Percentiles rank a stretch among this genome's conserved stretches.
Conservation (phyloP, 2,329 filamentous ascomycete genomes). For the Sclerotinia subarctica region DNA sequence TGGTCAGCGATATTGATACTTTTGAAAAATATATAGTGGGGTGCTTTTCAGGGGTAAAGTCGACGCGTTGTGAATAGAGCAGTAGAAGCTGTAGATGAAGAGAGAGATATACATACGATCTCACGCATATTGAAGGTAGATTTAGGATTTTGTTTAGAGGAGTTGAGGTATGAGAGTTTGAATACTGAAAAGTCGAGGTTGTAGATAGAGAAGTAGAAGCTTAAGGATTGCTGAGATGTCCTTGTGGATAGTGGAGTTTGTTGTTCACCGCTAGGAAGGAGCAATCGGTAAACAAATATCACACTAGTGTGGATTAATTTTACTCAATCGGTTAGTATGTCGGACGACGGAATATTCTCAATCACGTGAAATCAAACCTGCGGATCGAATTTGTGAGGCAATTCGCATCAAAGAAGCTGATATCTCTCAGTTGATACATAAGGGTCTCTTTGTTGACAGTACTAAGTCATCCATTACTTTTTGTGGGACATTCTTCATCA, state of each 20-base stretch:
- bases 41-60: constrained; percentile 40
- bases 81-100: constrained; percentile 14
- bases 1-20: constrained; percentile 54
- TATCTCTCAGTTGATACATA: background rate
- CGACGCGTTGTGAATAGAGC: constrained; percentile 41
- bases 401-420: constrained; percentile 1
- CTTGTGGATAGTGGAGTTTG: constrained; percentile 30
- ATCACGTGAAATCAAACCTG: constrained; percentile 14
- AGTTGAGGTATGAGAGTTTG: constrained; percentile 9
- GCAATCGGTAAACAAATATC: constrained; percentile 20
- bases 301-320: constrained; percentile 12
- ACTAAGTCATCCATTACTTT: background rate
- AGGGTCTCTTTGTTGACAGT: background rate
- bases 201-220: constrained; percentile 28
- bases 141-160: constrained; percentile 26
- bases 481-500: constrained; percentile 40
- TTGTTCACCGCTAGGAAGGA: constrained; percentile 23
- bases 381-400: background rate
- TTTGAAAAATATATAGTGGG: constrained; percentile 40
- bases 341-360: background rate
- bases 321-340: background rate
- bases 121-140: constrained; percentile 63
- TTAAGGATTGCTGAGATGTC: constrained; percentile 23
- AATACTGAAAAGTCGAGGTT: constrained; percentile 24
- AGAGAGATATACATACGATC: constrained; percentile 55